Evolutionary conservation across 768 basidiomycete genomes (phyloP).

Genomic region (Candolleomyces aberdarensis): DNA sequence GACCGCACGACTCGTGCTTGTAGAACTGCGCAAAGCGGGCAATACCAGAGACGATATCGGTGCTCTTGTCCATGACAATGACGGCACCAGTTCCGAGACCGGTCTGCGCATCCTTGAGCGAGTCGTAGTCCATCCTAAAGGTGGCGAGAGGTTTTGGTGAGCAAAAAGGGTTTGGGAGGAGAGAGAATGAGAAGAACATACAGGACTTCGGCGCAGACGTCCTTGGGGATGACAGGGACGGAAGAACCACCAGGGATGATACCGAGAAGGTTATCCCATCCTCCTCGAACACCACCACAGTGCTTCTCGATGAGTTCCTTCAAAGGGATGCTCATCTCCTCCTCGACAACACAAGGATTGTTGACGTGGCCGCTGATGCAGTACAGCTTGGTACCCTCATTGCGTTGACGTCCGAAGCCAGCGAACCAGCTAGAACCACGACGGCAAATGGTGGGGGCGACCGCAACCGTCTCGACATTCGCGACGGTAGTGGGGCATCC

Average conservation of each 20-base stretch:
- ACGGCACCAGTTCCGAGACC: constrained; percentile 98
- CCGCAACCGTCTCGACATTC: constrained; percentile 97
- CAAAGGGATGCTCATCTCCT: constrained; percentile 98
- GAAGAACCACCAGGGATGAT: constrained; percentile 95
- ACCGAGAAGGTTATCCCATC: constrained; percentile 97
- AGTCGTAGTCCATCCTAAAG: constrained; percentile 94
- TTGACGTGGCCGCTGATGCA: constrained; percentile 98
- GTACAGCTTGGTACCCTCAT: constrained; percentile 95
- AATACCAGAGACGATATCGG: constrained; percentile 92
- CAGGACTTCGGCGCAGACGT: constrained; percentile 85
- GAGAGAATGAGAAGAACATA: constrained; percentile 38
- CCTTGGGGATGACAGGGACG: constrained; percentile 86
- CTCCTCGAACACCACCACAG: constrained; percentile 90
- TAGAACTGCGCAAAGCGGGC: constrained; percentile 96
- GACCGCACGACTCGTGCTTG: constrained; percentile 98
- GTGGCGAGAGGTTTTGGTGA: neutral
- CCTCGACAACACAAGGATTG: constrained; percentile 96
- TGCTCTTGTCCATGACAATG: constrained; percentile 98
- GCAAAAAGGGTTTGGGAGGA: neutral
- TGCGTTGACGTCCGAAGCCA: constrained; percentile 85
- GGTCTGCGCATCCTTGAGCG: constrained; percentile 92
- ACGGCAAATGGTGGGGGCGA: constrained; percentile 94
- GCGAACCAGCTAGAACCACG: constrained; percentile 91
- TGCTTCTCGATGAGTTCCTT: constrained; percentile 95
- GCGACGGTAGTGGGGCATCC: constrained; percentile 97